These are phyloP conservation scores for Pyrenula massariospora DNA, from an alignment of 495 filamentous ascomycete genomes.

Conservation along the genomic window DNA sequence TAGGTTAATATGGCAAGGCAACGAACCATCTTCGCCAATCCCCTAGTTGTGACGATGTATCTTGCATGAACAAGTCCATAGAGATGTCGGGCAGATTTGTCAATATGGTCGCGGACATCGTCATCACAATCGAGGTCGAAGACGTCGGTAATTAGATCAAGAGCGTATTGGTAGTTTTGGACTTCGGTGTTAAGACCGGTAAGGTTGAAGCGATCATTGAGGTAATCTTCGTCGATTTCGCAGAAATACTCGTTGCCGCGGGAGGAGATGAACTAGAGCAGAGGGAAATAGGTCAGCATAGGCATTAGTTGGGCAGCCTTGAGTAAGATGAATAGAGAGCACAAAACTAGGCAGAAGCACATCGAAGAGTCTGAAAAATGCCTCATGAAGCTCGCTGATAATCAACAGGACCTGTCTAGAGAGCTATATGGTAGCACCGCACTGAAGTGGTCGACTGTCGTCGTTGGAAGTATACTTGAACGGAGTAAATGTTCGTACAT, in stretches of 20 bases:
- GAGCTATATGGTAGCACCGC: too few relatives aligned
- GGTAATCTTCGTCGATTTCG: constrained; percentile 98
- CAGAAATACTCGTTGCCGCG: constrained; percentile 99
- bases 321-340: not conserved
- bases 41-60: constrained; percentile 93
- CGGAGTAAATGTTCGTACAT: too few relatives aligned
- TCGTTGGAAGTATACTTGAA: too few relatives aligned
- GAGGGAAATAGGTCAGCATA: too few relatives aligned
- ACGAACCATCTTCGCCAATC: constrained; percentile 89
- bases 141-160: constrained; percentile 98
- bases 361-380: too few relatives aligned
- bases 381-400: too few relatives aligned
- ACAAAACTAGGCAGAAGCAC: constrained; percentile 1
- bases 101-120: constrained; percentile 93
- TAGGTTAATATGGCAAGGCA: too few relatives aligned
- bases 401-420: too few relatives aligned
- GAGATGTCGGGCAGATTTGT: constrained; percentile 91
- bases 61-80: constrained; percentile 95
- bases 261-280: constrained; percentile 80
- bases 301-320: too few relatives aligned
- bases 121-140: constrained; percentile 99
- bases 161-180: constrained; percentile 95
- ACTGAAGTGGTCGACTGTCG: too few relatives aligned
- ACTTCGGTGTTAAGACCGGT: constrained; percentile 96
- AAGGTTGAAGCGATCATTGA: constrained; percentile 96